Conservation (phyloP, 2,329 filamentous ascomycete genomes). For the Spiromastix sp. region DNA sequence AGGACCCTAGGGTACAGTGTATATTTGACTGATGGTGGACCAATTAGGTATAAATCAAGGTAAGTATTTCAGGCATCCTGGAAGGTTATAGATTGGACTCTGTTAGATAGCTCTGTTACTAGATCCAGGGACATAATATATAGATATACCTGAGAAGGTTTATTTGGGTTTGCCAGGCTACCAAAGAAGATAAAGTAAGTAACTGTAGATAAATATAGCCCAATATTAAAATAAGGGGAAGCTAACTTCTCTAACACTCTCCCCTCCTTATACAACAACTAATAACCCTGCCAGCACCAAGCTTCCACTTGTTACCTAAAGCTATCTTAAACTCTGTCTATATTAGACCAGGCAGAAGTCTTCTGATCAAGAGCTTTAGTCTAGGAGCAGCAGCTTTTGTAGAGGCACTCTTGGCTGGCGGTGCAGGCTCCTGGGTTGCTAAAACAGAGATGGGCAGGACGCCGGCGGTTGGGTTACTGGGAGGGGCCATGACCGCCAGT, state of each 20-base stretch:
- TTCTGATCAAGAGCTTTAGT: slow-evolving; percentile 74
- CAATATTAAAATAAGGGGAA: slow-evolving; percentile 5
- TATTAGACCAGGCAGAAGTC: slow-evolving; percentile 77
- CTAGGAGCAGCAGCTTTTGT: slow-evolving; percentile 45
- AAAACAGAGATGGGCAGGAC: slow-evolving; percentile 42
- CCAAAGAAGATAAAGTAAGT: slow-evolving; percentile 1
- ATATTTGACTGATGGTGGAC: slow-evolving; percentile 70
- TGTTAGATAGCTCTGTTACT: slow-evolving; percentile 57
- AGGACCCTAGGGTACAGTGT: slow-evolving; percentile 77
- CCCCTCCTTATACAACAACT: slow-evolving; percentile 61
- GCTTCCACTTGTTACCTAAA: slow-evolving; percentile 71
- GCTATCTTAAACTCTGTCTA: slow-evolving; percentile 62
- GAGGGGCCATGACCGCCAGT: not conserved
- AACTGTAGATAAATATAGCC: too few relatives aligned
- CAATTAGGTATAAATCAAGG: slow-evolving; percentile 61
- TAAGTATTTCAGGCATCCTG: slow-evolving; percentile 71
- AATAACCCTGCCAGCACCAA: slow-evolving; percentile 75
- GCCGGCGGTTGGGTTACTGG: slow-evolving; percentile 35
- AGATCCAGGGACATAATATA: slow-evolving; percentile 65
- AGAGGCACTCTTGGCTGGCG: slow-evolving; percentile 23
- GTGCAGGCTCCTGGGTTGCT: slow-evolving; percentile 20
- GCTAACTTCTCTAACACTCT: slow-evolving; percentile 78
- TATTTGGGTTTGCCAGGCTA: slow-evolving; percentile 73
- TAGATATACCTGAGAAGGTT: slow-evolving; percentile 69
- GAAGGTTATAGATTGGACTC: slow-evolving; percentile 60